Base-by-base conservation (phyloP, 2,329 filamentous ascomycete species). In the Fusarium udum region DNA sequence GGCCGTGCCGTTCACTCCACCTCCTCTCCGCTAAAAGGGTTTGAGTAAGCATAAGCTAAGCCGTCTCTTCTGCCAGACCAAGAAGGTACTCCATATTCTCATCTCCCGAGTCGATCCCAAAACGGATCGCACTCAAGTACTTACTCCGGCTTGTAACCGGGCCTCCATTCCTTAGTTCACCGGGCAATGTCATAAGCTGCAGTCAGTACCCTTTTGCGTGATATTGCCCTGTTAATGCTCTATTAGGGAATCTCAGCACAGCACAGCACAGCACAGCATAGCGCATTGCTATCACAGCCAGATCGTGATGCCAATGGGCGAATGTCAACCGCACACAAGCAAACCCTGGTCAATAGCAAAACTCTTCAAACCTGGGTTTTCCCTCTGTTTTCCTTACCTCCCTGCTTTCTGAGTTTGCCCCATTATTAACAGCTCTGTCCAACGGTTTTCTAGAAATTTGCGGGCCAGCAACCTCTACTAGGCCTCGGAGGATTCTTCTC, bases 391-490 rank as follows among this genome's bases (percentile, higher is more conserved):
- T 71, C 71, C 73, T 69, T 59, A 58, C 67, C 74, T 73, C 72
- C 70, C 65, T 71, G 67, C 58, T 73, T 65, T 57, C 55, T 72
- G 61, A 67, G 52, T 68, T 73, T 72, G 72, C 71, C 74, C 64
- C 69, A 78, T 76, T 69, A 55, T 40, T 55, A 55, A 68, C 63
- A 49, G 48, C 48, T 67, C 68, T 76, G 64, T 70, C 76, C 75
- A 78, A 78, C 66, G 70, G 70, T 61, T 71, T 81, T 81, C 79
- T 81, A 80, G 79, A 81, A 81, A 79, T 76, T 75, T 76, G 73
- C 75, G 74, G 75, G 75, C 71, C 76, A 70, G 62, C 70, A 74
- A 64, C 71, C 68, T 74, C 67, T 65, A 72, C 61, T 76, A 73
- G 69, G 69, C 71, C 66, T 80, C 76, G 78, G 79, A 79, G 76